Evolutionary conservation across 345 rosid species (phyloP), one percentile per base, ranked within the genome.

Genomic region (Nasturtium officinale): DNA sequence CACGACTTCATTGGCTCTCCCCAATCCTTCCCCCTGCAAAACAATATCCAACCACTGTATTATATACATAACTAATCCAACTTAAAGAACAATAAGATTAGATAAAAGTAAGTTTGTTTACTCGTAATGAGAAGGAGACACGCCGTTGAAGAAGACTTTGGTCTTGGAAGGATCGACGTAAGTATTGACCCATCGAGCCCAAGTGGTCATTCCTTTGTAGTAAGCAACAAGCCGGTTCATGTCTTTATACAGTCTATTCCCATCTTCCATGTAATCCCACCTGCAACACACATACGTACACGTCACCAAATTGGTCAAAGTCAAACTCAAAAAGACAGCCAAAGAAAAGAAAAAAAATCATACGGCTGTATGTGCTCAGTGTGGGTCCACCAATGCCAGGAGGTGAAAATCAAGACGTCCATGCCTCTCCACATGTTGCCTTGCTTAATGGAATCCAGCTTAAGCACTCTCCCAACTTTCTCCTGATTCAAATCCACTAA

Each of bases 361-460:
- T 82, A 93, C 96, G 95, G 90, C 54, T 91, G 96, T 52, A 79
- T 71, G 70, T 83, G 81, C 17, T 88, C 95, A 0, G 80, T 82
- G 80, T 89, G 97, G 3, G 89, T 86, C 98, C 98, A 94, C 98
- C 98, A 94, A 54, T 91, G 96, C 97, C 98, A 88, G 0, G 90
- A 73, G 86, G 88, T 94, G 63, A 94, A 91, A 58, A 94, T 75
- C 78, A 94, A 65, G 78, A 91, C 77, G 82, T 94, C 98, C 96
- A 89, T 87, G 57, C 96, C 96, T 78, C 37, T 78, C 98, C 98
- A 94, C 30, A 86, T 67, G 6, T 75, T 58, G 4, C 98, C 98
- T 25, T 72, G 69, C 53, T 60, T 75, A 25, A 94, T 94, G 1
- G 97, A 88, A 61, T 87, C 91, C 0, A 91, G 83, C 81, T 91